These are phyloP conservation scores for Hymenoscyphus infarciens DNA, from an alignment of 2,329 filamentous ascomycete species.

Conservation along the genomic window DNA sequence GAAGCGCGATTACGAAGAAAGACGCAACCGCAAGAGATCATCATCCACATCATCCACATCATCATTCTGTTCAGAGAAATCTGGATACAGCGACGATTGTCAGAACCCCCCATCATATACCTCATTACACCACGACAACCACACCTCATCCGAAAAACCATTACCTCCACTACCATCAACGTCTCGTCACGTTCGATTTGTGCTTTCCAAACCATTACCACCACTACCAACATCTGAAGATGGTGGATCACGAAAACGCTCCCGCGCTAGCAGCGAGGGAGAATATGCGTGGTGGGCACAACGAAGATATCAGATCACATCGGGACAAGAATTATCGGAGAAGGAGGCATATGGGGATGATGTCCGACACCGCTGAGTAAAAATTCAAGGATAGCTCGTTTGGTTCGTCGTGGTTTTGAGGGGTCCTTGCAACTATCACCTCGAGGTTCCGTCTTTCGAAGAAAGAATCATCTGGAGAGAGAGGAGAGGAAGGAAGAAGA, in stretches of 20 bases:
- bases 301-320: background rate
- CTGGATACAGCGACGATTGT: background rate
- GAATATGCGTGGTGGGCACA: constrained; percentile 12
- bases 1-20: constrained; percentile 13
- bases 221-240: background rate
- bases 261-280: constrained; percentile 1
- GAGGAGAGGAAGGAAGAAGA: background rate
- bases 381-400: constrained; percentile 14
- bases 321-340: constrained; percentile 1
- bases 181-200: constrained; percentile 6
- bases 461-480: background rate
- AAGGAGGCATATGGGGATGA: constrained; percentile 10
- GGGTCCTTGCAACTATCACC: constrained; percentile 10
- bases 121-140: background rate
- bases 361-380: constrained; percentile 14
- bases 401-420: constrained; percentile 6
- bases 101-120: background rate
- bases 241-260: background rate
- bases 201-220: constrained; percentile 6
- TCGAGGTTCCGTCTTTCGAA: constrained; percentile 12
- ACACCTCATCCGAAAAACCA: constrained; percentile 2
- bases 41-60: background rate
- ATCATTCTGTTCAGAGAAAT: constrained; percentile 5
- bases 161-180: background rate
- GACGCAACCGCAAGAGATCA: constrained; percentile 7